These are phyloP conservation scores for Leucocoprinus leucothites DNA, from an alignment of 768 basidiomycete genomes.

Conservation along the genomic window DNA sequence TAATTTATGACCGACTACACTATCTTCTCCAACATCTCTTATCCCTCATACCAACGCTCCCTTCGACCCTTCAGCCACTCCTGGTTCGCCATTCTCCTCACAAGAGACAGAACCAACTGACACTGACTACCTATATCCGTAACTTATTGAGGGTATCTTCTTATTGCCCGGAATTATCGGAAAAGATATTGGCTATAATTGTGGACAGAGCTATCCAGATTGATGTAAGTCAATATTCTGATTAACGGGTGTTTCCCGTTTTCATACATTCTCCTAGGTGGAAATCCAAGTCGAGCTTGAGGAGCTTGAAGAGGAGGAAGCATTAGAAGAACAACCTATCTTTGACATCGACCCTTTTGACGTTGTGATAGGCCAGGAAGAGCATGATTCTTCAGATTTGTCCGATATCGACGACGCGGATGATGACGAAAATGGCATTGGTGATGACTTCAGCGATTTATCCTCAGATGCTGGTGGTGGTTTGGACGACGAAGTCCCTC, in stretches of 20 bases:
- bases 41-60: conserved; percentile 86
- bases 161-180: conserved; percentile 86
- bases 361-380: conserved; percentile 75
- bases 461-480: conserved; percentile 66
- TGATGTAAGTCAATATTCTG: conserved; percentile 58
- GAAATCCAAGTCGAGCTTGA: conserved; percentile 97
- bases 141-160: conserved; percentile 80
- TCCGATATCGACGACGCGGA: conserved; percentile 52
- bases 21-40: conserved; percentile 84
- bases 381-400: conserved; percentile 24
- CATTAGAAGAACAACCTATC: conserved; percentile 38
- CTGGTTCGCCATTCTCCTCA: conserved; percentile 88
- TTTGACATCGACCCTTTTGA: conserved; percentile 89
- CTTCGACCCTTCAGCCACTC: conserved; percentile 82
- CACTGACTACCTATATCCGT: conserved; percentile 87
- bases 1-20: conserved; percentile 86
- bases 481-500: conserved; percentile 33
- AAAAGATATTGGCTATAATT: conserved; percentile 81
- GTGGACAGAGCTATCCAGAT: conserved; percentile 95
- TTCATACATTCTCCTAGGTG: conserved; percentile 46
- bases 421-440: conserved; percentile 49
- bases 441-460: conserved; percentile 65
- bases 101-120: conserved; percentile 78
- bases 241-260: neutral
- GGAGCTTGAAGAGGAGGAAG: conserved; percentile 74